Evolutionary conservation across 495 filamentous ascomycete genomes (phyloP).

Genomic region (Daldinia concentrica): DNA sequence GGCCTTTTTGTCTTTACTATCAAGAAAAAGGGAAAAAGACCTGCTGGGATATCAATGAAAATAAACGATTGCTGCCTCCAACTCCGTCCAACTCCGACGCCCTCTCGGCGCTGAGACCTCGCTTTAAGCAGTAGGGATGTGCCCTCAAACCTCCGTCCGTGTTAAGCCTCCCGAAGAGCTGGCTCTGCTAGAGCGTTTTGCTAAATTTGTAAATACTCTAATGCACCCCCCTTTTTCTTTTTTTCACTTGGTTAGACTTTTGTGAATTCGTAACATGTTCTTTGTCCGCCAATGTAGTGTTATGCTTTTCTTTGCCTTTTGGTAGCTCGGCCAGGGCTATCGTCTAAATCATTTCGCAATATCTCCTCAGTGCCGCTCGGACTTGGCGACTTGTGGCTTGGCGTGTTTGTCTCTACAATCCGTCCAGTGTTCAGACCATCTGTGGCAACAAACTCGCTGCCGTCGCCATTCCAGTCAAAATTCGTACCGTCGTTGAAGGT

Average conservation of each 20-base stretch:
- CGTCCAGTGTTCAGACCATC: constrained; percentile 43
- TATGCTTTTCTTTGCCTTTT: constrained; percentile 53
- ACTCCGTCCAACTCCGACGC: constrained; percentile 31
- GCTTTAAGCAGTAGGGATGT: background rate
- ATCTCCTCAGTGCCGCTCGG: constrained; percentile 60
- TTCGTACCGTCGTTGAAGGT: constrained; percentile 28
- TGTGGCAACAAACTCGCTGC: constrained; percentile 30
- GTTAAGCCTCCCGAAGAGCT: background rate
- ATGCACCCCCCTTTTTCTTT: background rate
- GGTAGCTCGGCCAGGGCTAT: constrained; percentile 51
- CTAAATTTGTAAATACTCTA: background rate
- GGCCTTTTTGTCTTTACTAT: background rate
- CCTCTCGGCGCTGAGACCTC: constrained; percentile 6
- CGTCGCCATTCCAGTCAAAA: constrained; percentile 43
- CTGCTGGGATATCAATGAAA: constrained; percentile 31
- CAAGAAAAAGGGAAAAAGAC: background rate
- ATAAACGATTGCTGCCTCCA: constrained; percentile 9
- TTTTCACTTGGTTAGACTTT: background rate
- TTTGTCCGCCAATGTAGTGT: background rate
- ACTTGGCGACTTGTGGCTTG: constrained; percentile 52
- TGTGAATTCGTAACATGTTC: background rate
- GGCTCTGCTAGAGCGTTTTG: background rate
- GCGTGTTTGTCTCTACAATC: constrained; percentile 47
- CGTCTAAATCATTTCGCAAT: constrained; percentile 46
- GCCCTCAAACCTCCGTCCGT: constrained; percentile 7